These are phyloP conservation scores for Daedaleopsis sinensis DNA, from an alignment of 768 basidiomycete genomes.

Conservation along the genomic window DNA sequence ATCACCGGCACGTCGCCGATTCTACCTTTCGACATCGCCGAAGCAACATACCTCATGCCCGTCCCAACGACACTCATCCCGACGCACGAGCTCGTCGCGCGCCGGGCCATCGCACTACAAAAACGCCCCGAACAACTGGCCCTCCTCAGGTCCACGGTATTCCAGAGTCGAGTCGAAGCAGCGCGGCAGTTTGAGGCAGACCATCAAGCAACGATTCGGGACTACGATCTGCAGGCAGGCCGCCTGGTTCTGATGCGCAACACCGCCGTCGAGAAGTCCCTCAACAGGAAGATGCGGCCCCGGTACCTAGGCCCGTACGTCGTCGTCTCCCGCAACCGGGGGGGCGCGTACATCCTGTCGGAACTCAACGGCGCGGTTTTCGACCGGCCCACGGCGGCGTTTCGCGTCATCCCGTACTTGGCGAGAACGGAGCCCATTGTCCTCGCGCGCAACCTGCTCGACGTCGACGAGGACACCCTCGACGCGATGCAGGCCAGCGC, in stretches of 20 bases:
- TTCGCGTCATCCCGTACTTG: constrained; percentile 23
- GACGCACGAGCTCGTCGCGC: constrained; percentile 10
- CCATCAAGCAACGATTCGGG: constrained; percentile 4
- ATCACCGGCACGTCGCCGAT: constrained; percentile 15
- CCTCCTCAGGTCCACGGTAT: constrained; percentile 4
- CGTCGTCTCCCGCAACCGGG: constrained; percentile 12
- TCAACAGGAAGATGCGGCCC: constrained; percentile 25
- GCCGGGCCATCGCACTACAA: constrained; percentile 12
- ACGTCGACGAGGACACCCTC: no score
- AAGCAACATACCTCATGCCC: constrained; percentile 14
- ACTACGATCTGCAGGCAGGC: constrained; percentile 28
- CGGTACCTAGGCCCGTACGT: constrained; percentile 26
- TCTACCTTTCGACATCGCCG: constrained; percentile 16
- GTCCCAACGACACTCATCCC: background rate
- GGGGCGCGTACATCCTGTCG: constrained; percentile 16
- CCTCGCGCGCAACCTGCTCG: background rate
- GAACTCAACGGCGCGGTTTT: constrained; percentile 27
- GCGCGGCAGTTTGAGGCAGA: background rate
- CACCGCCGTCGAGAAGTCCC: constrained; percentile 22
- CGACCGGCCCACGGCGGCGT: constrained; percentile 12
- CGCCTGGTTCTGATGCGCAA: constrained; percentile 28
- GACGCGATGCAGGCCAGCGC: no score
- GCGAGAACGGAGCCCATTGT: background rate
- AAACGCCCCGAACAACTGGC: constrained; percentile 8
- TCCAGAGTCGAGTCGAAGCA: background rate